Evolutionary conservation across 768 basidiomycete species (phyloP), one percentile per base, ranked within the genome.

Genomic region (Tricholoma terreum): DNA sequence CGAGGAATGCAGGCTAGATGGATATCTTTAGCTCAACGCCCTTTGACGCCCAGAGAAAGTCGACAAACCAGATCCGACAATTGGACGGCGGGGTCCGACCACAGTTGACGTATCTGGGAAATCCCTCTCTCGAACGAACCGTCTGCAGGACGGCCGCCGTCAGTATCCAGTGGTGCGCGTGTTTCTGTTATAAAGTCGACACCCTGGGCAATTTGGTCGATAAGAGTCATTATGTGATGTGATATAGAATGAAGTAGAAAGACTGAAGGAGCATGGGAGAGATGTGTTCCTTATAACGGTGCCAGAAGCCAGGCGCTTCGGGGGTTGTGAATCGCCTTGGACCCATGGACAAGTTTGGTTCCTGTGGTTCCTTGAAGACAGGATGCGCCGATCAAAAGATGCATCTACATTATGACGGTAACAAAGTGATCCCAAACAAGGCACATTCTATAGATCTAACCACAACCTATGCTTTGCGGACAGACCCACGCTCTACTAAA

Each of bases 1-100:
- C 80, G 33, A 69, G 55, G 51, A 78, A 75, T 12, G 80, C 82
- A 27, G 76, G 74, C 84, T 86, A 60, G 45, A 31, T 30, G 6
- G 8, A 15, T 2, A 38, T 36, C 6, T 35, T 12, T 17, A 55
- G 40, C n/a, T 15, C 7, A 17, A 45, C 42, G 30, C 35, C 35
- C 21, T 19, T 19, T n/a, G 33, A 38, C 9, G 9, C n/a, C 11
- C 15, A 19, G 9, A 7, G 11, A 15, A 42, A 17, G 52, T 27
- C 6, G 22, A 10, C 5, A 62, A 68, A 78, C 77, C 58, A 74
- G 56, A 57, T 75, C 73, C 1, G 59, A 30, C 5, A 59, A 54
- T 6, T 52, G 58, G 35, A 75, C 59, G 1, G 69, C 63, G 2
- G 71, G 71, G 31, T 66, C 67, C 12, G n/a, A 31, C 24, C 74